These are phyloP conservation scores for Gyromitra esculenta DNA, from an alignment of 2,329 filamentous ascomycete species.

Conservation along the genomic window DNA sequence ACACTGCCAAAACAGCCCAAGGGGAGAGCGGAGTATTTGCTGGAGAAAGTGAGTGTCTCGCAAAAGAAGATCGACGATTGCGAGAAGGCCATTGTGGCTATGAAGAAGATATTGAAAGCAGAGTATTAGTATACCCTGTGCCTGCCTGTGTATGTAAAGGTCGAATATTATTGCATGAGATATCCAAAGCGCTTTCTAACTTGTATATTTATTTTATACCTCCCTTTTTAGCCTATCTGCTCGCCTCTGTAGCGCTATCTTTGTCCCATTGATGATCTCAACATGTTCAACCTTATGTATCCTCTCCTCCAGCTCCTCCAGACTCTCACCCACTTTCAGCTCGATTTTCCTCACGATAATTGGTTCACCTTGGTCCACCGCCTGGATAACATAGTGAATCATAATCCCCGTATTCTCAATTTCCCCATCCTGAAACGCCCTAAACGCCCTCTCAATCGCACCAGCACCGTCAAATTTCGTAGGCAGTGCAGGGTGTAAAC, in stretches of 20 bases:
- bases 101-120: slow-evolving; percentile 65
- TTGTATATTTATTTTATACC: slow-evolving; percentile 57
- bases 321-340: slow-evolving; percentile 70
- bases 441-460: slow-evolving; percentile 82
- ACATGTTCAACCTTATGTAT: slow-evolving; percentile 81
- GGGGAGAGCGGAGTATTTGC: slow-evolving; percentile 63
- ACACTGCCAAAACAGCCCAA: slow-evolving; percentile 61
- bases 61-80: slow-evolving; percentile 65
- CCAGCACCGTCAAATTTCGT: slow-evolving; percentile 79
- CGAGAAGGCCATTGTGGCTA: slow-evolving; percentile 62
- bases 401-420: slow-evolving; percentile 80
- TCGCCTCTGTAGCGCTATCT: slow-evolving; percentile 63
- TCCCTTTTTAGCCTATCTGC: slow-evolving; percentile 57
- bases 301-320: slow-evolving; percentile 74
- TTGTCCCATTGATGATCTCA: slow-evolving; percentile 79
- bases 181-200: background rate
- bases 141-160: background rate
- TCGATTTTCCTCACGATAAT: slow-evolving; percentile 76
- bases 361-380: slow-evolving; percentile 82
- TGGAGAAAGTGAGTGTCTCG: slow-evolving; percentile 63
- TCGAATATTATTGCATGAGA: background rate
- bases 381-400: slow-evolving; percentile 84
- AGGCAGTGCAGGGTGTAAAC: slow-evolving; percentile 79
- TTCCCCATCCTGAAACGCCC: slow-evolving; percentile 75
- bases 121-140: slow-evolving; percentile 61